Evolutionary conservation across 768 basidiomycete genomes (phyloP), one percentile per base, ranked within the genome.

Genomic region (Termitomyces eurrhizus): DNA sequence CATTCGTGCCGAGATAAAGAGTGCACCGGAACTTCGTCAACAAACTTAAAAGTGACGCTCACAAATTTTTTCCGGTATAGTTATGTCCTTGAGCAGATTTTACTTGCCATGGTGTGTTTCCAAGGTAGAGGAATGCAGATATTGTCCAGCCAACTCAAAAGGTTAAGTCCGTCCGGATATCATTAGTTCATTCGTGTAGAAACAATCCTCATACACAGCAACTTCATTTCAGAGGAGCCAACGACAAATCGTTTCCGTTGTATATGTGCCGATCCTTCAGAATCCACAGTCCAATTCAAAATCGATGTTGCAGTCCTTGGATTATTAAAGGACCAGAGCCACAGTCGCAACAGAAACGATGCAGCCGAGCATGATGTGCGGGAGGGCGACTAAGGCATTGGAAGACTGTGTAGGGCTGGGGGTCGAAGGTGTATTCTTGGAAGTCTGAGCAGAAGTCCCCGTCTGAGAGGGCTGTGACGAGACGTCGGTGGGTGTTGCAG

Each of bases 391-490:
- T 29, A n/a, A 29, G 26, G 58, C 52, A 18, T 48, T 57, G 7
- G 63, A 59, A 33, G 65, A 58, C 7, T 64, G 56, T 8, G 67
- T 64, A 39, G 68, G 62, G 21, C 53, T 60, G 21, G 66, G 64
- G 26, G 64, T 45, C 18, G 63, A 61, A 18, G 62, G 46, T 16
- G 64, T 60, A 7, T 60, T 64, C 29, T 62, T 45, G 14, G 66
- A 69, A 33, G 66, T 66, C 46, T 63, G 60, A 2, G 64, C 62
- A 18, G 60, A 45, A 26, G 35, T 56, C 1, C 45, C 51, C 24
- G 55, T 49, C 12, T 44, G 46, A 14, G 66, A 32, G 35, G 59
- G 52, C 16, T 46, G 58, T 48, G 63, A 63, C 7, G 58, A 49
- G 26, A 44, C 7, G n/a, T 32, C n/a, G 8, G 60, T 55, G 2